A percentile compares a stretch with the other conserved stretches of the same genome.
phyloP scores from a whole-genome alignment of 2,329 filamentous ascomycete genomes.

The Ophiocordyceps camponoti-rufipedis region DNA sequence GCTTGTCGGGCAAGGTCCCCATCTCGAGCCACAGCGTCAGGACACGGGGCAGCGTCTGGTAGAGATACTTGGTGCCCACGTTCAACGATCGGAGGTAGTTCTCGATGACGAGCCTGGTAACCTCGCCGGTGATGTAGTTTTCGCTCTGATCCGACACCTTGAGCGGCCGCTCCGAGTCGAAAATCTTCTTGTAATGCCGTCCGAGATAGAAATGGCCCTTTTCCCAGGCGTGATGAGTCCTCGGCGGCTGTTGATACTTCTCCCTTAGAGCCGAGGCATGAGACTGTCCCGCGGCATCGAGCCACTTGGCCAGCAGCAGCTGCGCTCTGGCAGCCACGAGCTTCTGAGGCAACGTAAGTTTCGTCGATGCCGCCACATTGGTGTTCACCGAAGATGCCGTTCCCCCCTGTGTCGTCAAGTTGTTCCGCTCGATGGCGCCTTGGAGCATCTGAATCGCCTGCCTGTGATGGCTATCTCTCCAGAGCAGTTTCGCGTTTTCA shows the following conservation, averaged over 20 bases:
- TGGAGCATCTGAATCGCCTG: constrained; percentile 89
- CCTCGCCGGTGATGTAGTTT: constrained; percentile 61
- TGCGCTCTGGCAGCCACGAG: constrained; percentile 61
- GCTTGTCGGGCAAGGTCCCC: constrained; percentile 53
- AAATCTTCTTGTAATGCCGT: constrained; percentile 89
- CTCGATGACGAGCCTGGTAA: constrained; percentile 76
- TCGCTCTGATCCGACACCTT: constrained; percentile 61
- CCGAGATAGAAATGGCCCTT: constrained; percentile 96
- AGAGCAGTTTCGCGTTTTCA: constrained; percentile 81
- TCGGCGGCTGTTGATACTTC: constrained; percentile 71
- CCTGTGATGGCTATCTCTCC: constrained; percentile 82
- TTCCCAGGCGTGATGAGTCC: constrained; percentile 59
- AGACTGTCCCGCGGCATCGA: constrained; percentile 86
- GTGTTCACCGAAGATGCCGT: constrained; percentile 18
- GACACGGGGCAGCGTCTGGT: constrained; percentile 81
- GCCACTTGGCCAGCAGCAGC: constrained; percentile 86
- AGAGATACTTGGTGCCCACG: constrained; percentile 87
- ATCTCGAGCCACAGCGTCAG: constrained; percentile 91
- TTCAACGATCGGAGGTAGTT: constrained; percentile 79
- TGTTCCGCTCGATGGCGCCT: constrained; percentile 64
- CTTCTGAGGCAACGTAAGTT: constrained; percentile 30
- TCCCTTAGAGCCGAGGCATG: constrained; percentile 62
- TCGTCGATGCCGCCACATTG: constrained; percentile 7
- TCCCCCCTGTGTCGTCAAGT: constrained; percentile 40
- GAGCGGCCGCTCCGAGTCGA: constrained; percentile 73